These are phyloP conservation scores for Cercospora sp. DNA, from an alignment of 2,329 filamentous ascomycete genomes.

Conservation along the genomic window DNA sequence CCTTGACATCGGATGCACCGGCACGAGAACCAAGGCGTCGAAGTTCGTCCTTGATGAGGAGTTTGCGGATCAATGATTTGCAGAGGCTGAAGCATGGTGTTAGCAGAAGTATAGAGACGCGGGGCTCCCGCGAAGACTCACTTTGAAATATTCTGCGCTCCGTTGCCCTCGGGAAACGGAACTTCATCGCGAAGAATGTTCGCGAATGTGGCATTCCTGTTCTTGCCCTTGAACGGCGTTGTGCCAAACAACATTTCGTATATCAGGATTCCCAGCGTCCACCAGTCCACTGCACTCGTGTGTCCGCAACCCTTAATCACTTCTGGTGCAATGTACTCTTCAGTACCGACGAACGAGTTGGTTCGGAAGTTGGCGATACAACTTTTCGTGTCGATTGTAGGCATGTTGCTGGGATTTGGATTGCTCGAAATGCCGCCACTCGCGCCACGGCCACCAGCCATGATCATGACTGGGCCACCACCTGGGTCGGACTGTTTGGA, in stretches of 20 bases:
- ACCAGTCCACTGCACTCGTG: slow-evolving; percentile 98
- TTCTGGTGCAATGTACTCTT: slow-evolving; percentile 98
- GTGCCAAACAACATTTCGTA: slow-evolving; percentile 99
- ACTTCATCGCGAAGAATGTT: slow-evolving; percentile 96
- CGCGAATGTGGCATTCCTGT: slow-evolving; percentile 94
- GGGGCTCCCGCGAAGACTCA: slow-evolving; percentile 52
- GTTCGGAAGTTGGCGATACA: slow-evolving; percentile 98
- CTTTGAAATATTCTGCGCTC: slow-evolving; percentile 85
- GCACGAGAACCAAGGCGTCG: slow-evolving; percentile 89
- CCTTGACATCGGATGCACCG: slow-evolving; percentile 95
- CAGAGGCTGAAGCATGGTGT: slow-evolving; percentile 65
- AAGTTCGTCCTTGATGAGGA: slow-evolving; percentile 97
- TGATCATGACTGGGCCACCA: slow-evolving; percentile 96
- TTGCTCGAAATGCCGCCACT: slow-evolving; percentile 67
- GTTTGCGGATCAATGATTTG: slow-evolving; percentile 93
- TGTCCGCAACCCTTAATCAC: slow-evolving; percentile 98
- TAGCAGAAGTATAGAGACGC: slow-evolving; percentile 12
- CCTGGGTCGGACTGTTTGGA: slow-evolving; percentile 96
- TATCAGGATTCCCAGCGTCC: slow-evolving; percentile 94
- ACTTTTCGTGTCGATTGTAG: slow-evolving; percentile 97
- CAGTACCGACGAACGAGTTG: slow-evolving; percentile 96
- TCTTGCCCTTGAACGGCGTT: slow-evolving; percentile 99
- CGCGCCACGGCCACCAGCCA: slow-evolving; percentile 67
- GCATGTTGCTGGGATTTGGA: slow-evolving; percentile 64
- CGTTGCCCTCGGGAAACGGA: slow-evolving; percentile 86